Evolutionary conservation across 768 basidiomycete species (phyloP).

Genomic region (Collybia nuda): DNA sequence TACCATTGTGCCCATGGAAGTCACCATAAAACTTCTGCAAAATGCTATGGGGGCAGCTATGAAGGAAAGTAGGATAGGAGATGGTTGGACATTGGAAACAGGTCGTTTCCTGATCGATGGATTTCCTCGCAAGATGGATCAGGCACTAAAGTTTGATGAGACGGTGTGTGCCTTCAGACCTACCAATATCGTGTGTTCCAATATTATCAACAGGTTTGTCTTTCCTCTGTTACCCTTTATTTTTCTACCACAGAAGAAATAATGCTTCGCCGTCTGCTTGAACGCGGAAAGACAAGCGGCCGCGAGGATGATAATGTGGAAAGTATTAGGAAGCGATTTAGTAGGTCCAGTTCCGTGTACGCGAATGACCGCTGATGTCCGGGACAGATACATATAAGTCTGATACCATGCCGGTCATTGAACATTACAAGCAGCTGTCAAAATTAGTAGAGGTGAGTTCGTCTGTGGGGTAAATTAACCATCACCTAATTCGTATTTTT

Average conservation of each 20-base stretch:
- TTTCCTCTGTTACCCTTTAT: conserved; percentile 79
- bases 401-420: conserved; percentile 91
- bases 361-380: background rate
- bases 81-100: conserved; percentile 67
- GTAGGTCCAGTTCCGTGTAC: conserved; percentile 40
- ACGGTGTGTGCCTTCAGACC: conserved; percentile 45
- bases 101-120: conserved; percentile 96
- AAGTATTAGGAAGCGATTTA: conserved; percentile 95
- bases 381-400: conserved; percentile 75
- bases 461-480: background rate
- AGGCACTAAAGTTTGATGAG: conserved; percentile 88
- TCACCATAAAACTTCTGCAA: conserved; percentile 93
- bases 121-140: conserved; percentile 99
- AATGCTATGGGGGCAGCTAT: conserved; percentile 82
- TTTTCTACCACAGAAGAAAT: conserved; percentile 86
- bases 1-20: conserved; percentile 92
- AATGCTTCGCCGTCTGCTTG: conserved; percentile 82
- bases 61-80: conserved; percentile 34
- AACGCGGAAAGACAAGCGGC: conserved; percentile 91
- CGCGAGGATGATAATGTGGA: conserved; percentile 95
- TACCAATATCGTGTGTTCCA: background rate
- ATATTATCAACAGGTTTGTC: conserved; percentile 61
- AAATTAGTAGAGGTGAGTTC: conserved; percentile 79
- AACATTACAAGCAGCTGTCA: conserved; percentile 63
- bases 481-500: conserved; percentile 1